A percentile compares a stretch with the other conserved stretches of the same genome.
phyloP scores from a whole-genome alignment of 768 basidiomycete species.

The Tulasnella sp. region DNA sequence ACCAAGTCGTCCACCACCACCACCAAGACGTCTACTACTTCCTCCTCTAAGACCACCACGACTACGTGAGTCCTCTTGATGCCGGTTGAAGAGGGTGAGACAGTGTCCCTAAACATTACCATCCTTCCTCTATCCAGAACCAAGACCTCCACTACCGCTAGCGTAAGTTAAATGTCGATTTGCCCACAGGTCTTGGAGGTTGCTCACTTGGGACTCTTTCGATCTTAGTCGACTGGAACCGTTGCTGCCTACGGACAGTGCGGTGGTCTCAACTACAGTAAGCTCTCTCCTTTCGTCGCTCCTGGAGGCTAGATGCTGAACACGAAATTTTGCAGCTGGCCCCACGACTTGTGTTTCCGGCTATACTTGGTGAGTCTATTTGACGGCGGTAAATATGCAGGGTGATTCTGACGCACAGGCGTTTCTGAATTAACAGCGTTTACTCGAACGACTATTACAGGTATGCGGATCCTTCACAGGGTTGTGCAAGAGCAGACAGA shows the following conservation, averaged over 20 bases:
- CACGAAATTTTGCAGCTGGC: background rate
- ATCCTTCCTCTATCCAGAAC: background rate
- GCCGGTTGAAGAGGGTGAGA: background rate
- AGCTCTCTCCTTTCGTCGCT: background rate
- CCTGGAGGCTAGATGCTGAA: background rate
- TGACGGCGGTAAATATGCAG: background rate
- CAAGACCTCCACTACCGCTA: background rate
- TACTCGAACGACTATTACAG: background rate
- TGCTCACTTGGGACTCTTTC: background rate
- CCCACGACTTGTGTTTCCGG: background rate
- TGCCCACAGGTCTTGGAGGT: background rate
- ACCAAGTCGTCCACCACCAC: background rate
- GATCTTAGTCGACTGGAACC: slow-evolving; percentile 2
- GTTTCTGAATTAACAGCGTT: background rate
- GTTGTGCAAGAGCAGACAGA: background rate
- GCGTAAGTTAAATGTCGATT: background rate
- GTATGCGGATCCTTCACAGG: background rate
- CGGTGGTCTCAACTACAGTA: background rate
- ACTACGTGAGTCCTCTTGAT: background rate
- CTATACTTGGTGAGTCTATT: background rate
- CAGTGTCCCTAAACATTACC: background rate
- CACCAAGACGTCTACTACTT: background rate
- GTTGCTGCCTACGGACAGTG: slow-evolving; percentile 7
- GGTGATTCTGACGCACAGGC: background rate
- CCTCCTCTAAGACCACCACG: background rate